These are phyloP conservation scores for Puccinia coronata DNA, from an alignment of 1,284 basidiomycete genomes.

Conservation along the genomic window DNA sequence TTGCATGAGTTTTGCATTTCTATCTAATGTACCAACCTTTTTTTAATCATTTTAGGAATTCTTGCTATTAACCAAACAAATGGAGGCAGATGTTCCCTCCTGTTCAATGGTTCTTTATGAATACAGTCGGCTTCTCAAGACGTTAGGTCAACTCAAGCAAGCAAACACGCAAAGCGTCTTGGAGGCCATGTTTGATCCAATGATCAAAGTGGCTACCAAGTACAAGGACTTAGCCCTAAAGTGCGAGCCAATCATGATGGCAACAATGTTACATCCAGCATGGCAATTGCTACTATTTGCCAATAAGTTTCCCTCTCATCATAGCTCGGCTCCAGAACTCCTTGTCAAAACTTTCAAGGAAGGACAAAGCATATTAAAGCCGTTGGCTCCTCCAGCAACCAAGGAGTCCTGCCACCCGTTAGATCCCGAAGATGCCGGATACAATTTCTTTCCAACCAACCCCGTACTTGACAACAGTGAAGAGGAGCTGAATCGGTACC, in stretches of 20 bases:
- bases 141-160: not conserved
- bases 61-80: not conserved
- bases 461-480: not conserved
- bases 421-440: not conserved
- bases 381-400: not conserved
- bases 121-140: not conserved
- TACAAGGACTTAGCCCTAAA: not conserved
- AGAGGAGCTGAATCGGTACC: not conserved
- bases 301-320: not conserved
- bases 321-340: not conserved
- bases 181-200: no score
- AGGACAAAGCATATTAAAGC: not conserved
- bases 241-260: not conserved
- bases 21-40: no score
- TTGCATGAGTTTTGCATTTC: not conserved
- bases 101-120: no score
- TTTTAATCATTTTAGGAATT: not conserved
- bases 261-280: not conserved
- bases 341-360: slow-evolving; percentile 1
- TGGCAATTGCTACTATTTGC: not conserved
- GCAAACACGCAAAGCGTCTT: not conserved
- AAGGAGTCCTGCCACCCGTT: not conserved
- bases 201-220: no score
- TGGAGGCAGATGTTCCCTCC: slow-evolving; percentile 10
- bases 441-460: not conserved